phyloP scores from a whole-genome alignment of 106 monocot genomes.

The Triglochin maritima region DNA sequence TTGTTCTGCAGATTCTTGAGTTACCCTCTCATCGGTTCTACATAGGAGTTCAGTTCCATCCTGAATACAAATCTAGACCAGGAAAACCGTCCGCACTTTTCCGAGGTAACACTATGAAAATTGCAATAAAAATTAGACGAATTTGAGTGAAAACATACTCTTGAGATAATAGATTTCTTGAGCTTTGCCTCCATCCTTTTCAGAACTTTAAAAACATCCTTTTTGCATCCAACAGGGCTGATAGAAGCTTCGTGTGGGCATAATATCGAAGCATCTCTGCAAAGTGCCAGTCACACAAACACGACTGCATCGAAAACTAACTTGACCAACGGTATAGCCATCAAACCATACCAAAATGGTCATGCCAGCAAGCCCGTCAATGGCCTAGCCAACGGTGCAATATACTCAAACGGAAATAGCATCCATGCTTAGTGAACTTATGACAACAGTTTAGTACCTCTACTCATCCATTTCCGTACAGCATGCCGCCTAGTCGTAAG shows the following conservation, averaged over 20 bases:
- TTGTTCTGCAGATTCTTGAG: slow-evolving; percentile 59
- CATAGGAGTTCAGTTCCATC: slow-evolving; percentile 95
- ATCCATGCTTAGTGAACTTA: slow-evolving; percentile 36
- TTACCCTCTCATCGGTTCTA: slow-evolving; percentile 75
- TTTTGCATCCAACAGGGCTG: slow-evolving; percentile 28
- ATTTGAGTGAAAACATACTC: too few species aligned
- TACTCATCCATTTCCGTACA: too few species aligned
- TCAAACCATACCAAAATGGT: slow-evolving; percentile 33
- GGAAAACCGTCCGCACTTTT: slow-evolving; percentile 83
- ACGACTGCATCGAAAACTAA: not conserved
- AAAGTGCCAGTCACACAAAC: not conserved
- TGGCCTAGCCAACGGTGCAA: slow-evolving; percentile 14
- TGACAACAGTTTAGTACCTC: too few species aligned
- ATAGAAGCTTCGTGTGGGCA: slow-evolving; percentile 56
- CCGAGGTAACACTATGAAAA: slow-evolving; percentile 31
- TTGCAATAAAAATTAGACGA: too few species aligned
- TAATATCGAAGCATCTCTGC: slow-evolving; percentile 22
- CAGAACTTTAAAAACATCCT: too few species aligned
- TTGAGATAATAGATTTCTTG: too few species aligned
- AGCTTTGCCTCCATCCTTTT: too few species aligned
- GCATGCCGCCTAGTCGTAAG: too few species aligned
- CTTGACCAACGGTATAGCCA: slow-evolving; percentile 14
- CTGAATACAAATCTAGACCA: slow-evolving; percentile 94
- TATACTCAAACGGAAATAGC: slow-evolving; percentile 43
- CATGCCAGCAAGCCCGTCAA: slow-evolving; percentile 18